Evolutionary conservation across 139 green algal genomes (phyloP).

Genomic region (Pseudopediastrum boryanum): DNA sequence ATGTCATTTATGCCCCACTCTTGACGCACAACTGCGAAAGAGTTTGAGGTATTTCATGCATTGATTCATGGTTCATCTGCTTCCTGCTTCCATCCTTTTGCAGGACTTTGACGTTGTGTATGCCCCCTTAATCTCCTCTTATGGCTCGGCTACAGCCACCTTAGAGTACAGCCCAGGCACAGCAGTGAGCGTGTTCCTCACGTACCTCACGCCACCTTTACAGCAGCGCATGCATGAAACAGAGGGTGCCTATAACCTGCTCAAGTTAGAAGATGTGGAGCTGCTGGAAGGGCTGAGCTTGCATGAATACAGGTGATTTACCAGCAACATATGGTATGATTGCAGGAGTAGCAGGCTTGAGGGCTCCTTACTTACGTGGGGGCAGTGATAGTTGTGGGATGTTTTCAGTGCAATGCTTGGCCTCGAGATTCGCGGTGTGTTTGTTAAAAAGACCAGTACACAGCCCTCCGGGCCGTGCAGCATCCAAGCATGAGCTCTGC

Average conservation of each 20-base stretch:
- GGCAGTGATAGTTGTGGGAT: neutral
- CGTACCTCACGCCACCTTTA: constrained; percentile 47
- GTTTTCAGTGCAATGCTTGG: neutral
- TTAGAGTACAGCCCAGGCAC: constrained; percentile 60
- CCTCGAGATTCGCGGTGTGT: neutral
- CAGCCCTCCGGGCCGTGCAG: too few relatives aligned
- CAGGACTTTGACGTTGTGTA: constrained; percentile 72
- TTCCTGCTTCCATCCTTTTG: too few relatives aligned
- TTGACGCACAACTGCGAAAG: too few relatives aligned
- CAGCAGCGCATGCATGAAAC: constrained; percentile 65
- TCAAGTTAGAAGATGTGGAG: constrained; percentile 37
- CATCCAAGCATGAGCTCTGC: neutral
- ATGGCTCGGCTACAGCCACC: constrained; percentile 66
- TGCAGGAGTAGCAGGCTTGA: too few relatives aligned
- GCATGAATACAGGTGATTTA: constrained; percentile 30
- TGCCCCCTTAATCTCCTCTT: constrained; percentile 61
- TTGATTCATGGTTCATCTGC: too few relatives aligned
- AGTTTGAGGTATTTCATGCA: too few relatives aligned
- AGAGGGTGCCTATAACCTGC: constrained; percentile 65
- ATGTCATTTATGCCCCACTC: too few relatives aligned
- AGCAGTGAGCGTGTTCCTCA: constrained; percentile 51
- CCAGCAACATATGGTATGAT: too few relatives aligned
- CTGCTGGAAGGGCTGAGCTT: constrained; percentile 52
- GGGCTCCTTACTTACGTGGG: too few relatives aligned
- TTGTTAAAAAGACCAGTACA: neutral